These are phyloP conservation scores for Petasospora fabianii DNA, from an alignment of 1,139 yeast genomes.

Conservation along the genomic window DNA sequence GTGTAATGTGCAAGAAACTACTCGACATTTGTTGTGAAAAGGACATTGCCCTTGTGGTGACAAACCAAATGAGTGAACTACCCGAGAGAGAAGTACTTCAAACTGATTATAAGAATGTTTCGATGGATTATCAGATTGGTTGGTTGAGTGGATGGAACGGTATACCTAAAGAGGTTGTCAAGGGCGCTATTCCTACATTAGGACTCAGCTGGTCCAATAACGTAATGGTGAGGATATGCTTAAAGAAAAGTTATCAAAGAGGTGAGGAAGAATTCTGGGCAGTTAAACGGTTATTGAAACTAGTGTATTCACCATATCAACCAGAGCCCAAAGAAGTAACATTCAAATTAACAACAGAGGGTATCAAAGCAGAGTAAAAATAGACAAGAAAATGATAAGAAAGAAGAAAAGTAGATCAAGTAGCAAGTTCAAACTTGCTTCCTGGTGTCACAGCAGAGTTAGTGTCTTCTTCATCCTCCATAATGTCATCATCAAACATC, in stretches of 20 bases:
- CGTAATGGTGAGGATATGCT: conserved; percentile 11
- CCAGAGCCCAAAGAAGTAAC: conserved; percentile 24
- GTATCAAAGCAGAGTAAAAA: conserved; percentile 22
- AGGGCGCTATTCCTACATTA: conserved; percentile 18
- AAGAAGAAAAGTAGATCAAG: conserved; percentile 14
- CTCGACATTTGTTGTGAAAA: conserved; percentile 45
- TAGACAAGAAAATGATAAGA: too few relatives aligned
- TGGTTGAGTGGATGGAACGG: conserved; percentile 71
- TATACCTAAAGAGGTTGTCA: conserved; percentile 22
- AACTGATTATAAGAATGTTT: conserved; percentile 35
- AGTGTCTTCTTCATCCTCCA: conserved; percentile 24
- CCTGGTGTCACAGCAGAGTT: conserved; percentile 5
- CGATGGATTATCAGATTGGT: conserved; percentile 66
- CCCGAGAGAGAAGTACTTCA: conserved; percentile 30
- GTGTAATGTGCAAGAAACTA: conserved; percentile 44
- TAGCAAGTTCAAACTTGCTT: conserved; percentile 12
- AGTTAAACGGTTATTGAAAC: conserved; percentile 31
- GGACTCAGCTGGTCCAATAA: conserved; percentile 14
- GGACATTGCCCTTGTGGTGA: conserved; percentile 61
- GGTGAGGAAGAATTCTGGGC: conserved; percentile 18
- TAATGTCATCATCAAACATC: conserved; percentile 25
- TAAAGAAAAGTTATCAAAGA: conserved; percentile 13
- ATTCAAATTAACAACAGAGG: conserved; percentile 30
- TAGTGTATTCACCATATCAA: conserved; percentile 36
- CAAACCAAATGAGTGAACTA: conserved; percentile 79